Conservation (phyloP, 805 yeast species). For the Lipomyces yamadae region DNA sequence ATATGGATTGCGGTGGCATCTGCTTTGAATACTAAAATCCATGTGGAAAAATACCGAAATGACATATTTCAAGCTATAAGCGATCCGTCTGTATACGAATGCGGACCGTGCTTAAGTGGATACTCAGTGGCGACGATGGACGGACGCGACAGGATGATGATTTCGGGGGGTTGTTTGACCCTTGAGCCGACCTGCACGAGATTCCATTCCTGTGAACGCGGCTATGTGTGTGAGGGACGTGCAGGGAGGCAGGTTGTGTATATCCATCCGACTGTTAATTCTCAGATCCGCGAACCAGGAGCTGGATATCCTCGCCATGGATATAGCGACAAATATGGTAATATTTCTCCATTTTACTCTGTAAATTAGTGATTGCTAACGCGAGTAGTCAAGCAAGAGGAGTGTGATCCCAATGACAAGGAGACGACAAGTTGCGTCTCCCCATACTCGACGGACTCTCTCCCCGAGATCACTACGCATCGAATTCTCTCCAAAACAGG, state of each 20-base stretch:
- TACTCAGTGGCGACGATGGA: not conserved
- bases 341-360: not conserved
- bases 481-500: slow-evolving; percentile 43
- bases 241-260: not conserved
- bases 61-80: slow-evolving; percentile 39
- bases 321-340: not conserved
- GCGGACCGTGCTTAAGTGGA: slow-evolving; percentile 25
- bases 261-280: slow-evolving; percentile 40
- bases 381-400: not conserved
- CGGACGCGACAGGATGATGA: too few species aligned
- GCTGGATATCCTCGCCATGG: slow-evolving; percentile 40
- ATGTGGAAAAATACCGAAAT: slow-evolving; percentile 43
- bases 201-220: slow-evolving; percentile 35
- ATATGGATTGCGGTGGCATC: slow-evolving; percentile 52
- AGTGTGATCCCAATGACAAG: not conserved
- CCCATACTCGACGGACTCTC: not conserved
- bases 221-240: slow-evolving; percentile 35
- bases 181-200: slow-evolving; percentile 12
- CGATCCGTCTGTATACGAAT: slow-evolving; percentile 13
- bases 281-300: slow-evolving; percentile 25
- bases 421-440: not conserved
- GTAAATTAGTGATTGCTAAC: not conserved
- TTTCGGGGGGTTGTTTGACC: slow-evolving; percentile 14
- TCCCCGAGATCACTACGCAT: slow-evolving; percentile 34
- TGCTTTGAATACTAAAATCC: slow-evolving; percentile 42